Evolutionary conservation across 345 rosid genomes (phyloP), one percentile per base, ranked within the genome.

Genomic region (Aquilaria yunnanensis): DNA sequence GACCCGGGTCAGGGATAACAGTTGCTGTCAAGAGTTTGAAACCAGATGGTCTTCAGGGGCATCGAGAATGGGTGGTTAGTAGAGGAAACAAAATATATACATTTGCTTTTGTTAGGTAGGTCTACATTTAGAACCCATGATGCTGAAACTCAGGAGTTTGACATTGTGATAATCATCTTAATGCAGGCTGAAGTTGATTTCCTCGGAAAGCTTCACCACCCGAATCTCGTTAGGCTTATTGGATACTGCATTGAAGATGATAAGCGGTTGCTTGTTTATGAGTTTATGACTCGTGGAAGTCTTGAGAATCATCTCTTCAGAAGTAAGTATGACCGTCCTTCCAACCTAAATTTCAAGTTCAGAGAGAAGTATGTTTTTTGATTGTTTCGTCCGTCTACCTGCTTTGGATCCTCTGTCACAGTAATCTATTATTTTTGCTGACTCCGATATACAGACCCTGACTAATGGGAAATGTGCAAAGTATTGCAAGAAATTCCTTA

Each of bases 221-320:
- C 91, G 16, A 93, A 94, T 66, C 88, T 94, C 51, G 99, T 94
- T 70, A 88, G 86, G 73, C 89, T 94, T 66, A 70, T 90, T 31
- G 99, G 96, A 60, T 90, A 84, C 81, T 94, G 97, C 77, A 76
- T 84, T 14, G 97, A 94, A 77, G 97, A 91, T 64, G 96, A 94
- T 59, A 97, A 87, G 52, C 85, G 96, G 72, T 77, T 94, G 70
- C 90, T 94, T 72, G 99, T 86, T 30, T 94, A 94, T 41, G 99
- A 90, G 75, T 94, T 94, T 63, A 86, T 90, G 97, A 88, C 96
- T 58, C 85, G 97, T 4, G 99, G 99, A 76, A 94, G 99, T 75
- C 82, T 94, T 60, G 99, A 94, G 83, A 90, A 94, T 70, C 99
- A 94, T 77, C 94, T 94, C 55, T 94, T 94, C 67, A 82, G 97